A percentile compares a stretch with the other conserved stretches of the same genome.
Evolutionary conservation across 2,329 filamentous ascomycete species (phyloP).

Genomic region (Samsoniella hepiali): DNA sequence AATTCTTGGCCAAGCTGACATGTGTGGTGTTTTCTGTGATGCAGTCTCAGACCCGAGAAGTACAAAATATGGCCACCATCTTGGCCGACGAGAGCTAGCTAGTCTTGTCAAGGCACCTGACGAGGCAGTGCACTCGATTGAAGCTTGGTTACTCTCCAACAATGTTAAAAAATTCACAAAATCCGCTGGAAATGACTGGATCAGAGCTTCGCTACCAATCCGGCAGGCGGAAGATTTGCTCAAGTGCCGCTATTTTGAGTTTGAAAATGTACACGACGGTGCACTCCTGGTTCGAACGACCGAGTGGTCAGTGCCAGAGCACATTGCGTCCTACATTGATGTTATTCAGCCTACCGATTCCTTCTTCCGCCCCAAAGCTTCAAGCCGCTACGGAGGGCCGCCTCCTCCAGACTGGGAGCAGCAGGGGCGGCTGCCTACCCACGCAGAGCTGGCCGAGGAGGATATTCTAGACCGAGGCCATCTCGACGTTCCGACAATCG

Average conservation of each 20-base stretch:
- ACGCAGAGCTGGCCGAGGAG: conserved; percentile 12
- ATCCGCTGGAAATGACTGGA: background rate
- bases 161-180: background rate
- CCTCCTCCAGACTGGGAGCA: conserved; percentile 17
- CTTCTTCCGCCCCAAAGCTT: conserved; percentile 9
- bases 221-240: conserved; percentile 9
- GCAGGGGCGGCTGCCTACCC: conserved; percentile 3
- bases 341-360: conserved; percentile 12
- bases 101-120: background rate
- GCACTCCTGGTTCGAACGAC: conserved; percentile 4
- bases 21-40: background rate
- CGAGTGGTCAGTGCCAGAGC: conserved; percentile 9
- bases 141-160: conserved; percentile 2
- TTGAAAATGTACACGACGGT: conserved; percentile 3
- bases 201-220: conserved; percentile 3
- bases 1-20: background rate
- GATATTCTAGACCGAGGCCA: conserved; percentile 12
- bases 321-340: conserved; percentile 1
- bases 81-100: background rate
- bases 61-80: conserved; percentile 1
- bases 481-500: conserved; percentile 8
- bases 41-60: conserved; percentile 11
- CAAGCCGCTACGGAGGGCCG: conserved; percentile 12
- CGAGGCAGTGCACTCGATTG: background rate
- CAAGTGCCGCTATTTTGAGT: conserved; percentile 16